A percentile compares a stretch with the other conserved stretches of the same genome.
Conservation (phyloP, 2,329 filamentous ascomycete genomes). For the Sclerotinia minor region DNA sequence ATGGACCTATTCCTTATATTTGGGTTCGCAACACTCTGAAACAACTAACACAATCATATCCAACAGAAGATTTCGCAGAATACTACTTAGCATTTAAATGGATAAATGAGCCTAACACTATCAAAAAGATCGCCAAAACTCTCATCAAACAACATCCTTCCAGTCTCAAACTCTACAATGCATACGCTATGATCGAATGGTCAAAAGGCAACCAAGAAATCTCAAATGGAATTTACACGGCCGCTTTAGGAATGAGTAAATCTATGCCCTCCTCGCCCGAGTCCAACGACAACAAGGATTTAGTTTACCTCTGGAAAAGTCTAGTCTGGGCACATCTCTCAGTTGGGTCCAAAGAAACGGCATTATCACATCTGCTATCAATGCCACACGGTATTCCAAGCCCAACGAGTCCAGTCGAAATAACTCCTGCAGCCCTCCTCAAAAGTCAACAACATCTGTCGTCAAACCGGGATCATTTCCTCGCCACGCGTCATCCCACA, state of each 20-base stretch:
- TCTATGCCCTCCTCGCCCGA: conserved; percentile 39
- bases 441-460: conserved; percentile 56
- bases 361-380: conserved; percentile 45
- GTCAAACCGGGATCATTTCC: conserved; percentile 54
- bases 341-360: conserved; percentile 34
- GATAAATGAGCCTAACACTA: conserved; percentile 52
- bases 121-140: conserved; percentile 70
- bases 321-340: conserved; percentile 39
- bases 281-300: conserved; percentile 40
- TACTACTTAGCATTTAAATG: conserved; percentile 71
- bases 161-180: conserved; percentile 71
- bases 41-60: conserved; percentile 52
- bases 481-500: conserved; percentile 52
- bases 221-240: conserved; percentile 64
- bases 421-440: conserved; percentile 45
- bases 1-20: conserved; percentile 34
- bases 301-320: conserved; percentile 38
- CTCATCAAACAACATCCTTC: conserved; percentile 68
- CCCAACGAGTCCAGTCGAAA: conserved; percentile 32
- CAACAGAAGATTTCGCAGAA: conserved; percentile 58
- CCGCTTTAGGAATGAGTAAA: conserved; percentile 62
- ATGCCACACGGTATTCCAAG: conserved; percentile 44
- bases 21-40: conserved; percentile 58
- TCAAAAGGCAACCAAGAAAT: conserved; percentile 56
- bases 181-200: conserved; percentile 73